Conservation (phyloP, 495 filamentous ascomycete species). For the Venustampulla echinocandica region DNA sequence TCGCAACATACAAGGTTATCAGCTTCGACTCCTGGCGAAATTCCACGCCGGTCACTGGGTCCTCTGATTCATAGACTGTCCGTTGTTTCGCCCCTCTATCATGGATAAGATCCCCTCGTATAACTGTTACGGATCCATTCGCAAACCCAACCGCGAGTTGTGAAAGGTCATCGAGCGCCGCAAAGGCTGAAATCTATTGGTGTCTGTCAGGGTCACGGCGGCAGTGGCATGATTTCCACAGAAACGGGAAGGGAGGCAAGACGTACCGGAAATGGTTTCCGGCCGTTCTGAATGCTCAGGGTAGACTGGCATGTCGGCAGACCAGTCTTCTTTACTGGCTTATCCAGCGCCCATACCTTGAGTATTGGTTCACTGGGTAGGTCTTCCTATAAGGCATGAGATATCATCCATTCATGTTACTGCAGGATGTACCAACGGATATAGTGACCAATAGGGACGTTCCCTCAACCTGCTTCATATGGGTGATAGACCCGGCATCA, state of each 20-base stretch:
- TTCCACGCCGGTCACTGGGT: constrained; percentile 87
- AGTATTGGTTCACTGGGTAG: constrained; percentile 75
- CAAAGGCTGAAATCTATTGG: constrained; percentile 79
- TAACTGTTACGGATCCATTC: constrained; percentile 87
- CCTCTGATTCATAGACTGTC: constrained; percentile 93
- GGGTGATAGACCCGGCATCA: constrained; percentile 70
- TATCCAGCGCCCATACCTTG: constrained; percentile 95
- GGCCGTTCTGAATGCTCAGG: constrained; percentile 77
- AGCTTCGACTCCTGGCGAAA: constrained; percentile 53
- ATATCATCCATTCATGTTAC: constrained; percentile 10
- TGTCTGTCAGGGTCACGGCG: background rate
- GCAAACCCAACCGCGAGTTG: constrained; percentile 93
- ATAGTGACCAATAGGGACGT: constrained; percentile 83
- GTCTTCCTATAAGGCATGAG: constrained; percentile 49
- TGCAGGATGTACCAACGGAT: constrained; percentile 33
- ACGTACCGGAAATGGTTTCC: constrained; percentile 82
- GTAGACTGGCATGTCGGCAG: constrained; percentile 78
- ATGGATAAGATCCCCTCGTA: constrained; percentile 89
- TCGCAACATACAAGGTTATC: constrained; percentile 83
- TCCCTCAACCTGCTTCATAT: constrained; percentile 88
- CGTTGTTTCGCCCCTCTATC: constrained; percentile 94
- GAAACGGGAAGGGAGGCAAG: too few species aligned
- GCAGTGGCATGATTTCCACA: background rate
- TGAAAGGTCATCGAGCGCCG: constrained; percentile 73
- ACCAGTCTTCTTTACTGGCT: constrained; percentile 87